Evolutionary conservation across 805 yeast genomes (phyloP).

Genomic region (Wickerhamiella brachini): DNA sequence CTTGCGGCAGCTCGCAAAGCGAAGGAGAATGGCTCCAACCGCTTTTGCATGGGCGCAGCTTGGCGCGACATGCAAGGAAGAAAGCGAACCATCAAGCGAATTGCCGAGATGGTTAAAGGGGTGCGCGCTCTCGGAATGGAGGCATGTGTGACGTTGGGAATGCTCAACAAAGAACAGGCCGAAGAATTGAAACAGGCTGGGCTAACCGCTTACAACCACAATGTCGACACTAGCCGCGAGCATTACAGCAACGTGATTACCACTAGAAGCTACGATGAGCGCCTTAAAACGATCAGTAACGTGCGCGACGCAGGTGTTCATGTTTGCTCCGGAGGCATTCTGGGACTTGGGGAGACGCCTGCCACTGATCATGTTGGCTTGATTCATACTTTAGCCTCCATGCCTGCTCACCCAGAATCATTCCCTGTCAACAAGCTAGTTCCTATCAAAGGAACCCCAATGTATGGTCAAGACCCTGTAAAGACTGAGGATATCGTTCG

Average conservation of each 20-base stretch:
- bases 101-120: constrained; percentile 48
- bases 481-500: constrained; percentile 44
- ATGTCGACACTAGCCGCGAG: constrained; percentile 66
- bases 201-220: constrained; percentile 70
- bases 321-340: constrained; percentile 69
- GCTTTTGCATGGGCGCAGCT: constrained; percentile 79
- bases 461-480: constrained; percentile 19
- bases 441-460: constrained; percentile 69
- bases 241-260: constrained; percentile 61
- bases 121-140: constrained; percentile 60
- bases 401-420: constrained; percentile 67
- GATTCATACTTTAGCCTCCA: constrained; percentile 48
- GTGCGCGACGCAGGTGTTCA: constrained; percentile 50
- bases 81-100: constrained; percentile 48
- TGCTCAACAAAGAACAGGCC: constrained; percentile 58
- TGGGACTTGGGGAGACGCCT: constrained; percentile 60
- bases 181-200: constrained; percentile 49
- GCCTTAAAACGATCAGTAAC: constrained; percentile 49
- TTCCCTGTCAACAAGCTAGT: constrained; percentile 68
- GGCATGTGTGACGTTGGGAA: constrained; percentile 69
- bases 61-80: constrained; percentile 80
- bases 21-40: constrained; percentile 54
- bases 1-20: constrained; percentile 51
- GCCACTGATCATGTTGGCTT: constrained; percentile 58
- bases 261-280: constrained; percentile 58